Evolutionary conservation across 2,329 filamentous ascomycete genomes (phyloP).

Genomic region (Fusarium anguioides): DNA sequence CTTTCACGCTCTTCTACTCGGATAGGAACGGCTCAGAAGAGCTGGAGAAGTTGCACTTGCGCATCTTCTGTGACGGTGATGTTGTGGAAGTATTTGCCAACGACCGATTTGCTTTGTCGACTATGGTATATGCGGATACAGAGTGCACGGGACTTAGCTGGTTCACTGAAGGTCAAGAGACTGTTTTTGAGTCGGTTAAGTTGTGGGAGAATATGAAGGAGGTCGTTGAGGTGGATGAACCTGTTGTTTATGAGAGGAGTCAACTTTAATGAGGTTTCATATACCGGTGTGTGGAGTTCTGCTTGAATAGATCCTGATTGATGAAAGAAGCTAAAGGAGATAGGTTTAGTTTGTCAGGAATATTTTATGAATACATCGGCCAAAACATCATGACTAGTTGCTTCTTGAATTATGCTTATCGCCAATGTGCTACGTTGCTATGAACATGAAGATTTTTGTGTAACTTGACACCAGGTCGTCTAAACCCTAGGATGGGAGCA

Average conservation of each 20-base stretch:
- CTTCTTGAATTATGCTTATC: no score
- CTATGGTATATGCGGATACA: constrained; percentile 40
- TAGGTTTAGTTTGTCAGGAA: no score
- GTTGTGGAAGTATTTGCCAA: constrained; percentile 45
- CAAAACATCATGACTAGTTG: no score
- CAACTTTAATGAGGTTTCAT: not conserved
- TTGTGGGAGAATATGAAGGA: constrained; percentile 39
- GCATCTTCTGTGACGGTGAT: constrained; percentile 44
- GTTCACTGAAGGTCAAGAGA: constrained; percentile 35
- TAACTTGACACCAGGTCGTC: no score
- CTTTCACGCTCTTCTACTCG: constrained; percentile 58
- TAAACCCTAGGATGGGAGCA: no score
- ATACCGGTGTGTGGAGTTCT: not conserved
- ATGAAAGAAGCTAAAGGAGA: no score
- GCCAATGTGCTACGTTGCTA: no score
- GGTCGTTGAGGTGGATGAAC: constrained; percentile 22
- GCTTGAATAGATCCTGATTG: no score
- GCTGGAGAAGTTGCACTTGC: constrained; percentile 36
- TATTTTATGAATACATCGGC: no score
- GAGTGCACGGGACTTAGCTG: constrained; percentile 40
- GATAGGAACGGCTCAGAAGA: constrained; percentile 19
- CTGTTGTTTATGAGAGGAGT: constrained; percentile 22
- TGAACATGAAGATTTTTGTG: no score
- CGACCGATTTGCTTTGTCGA: constrained; percentile 45
- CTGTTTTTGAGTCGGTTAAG: constrained; percentile 37